These are phyloP conservation scores for Phytophthora pisi DNA, from an alignment of 352 stramenopile species.

Conservation along the genomic window DNA sequence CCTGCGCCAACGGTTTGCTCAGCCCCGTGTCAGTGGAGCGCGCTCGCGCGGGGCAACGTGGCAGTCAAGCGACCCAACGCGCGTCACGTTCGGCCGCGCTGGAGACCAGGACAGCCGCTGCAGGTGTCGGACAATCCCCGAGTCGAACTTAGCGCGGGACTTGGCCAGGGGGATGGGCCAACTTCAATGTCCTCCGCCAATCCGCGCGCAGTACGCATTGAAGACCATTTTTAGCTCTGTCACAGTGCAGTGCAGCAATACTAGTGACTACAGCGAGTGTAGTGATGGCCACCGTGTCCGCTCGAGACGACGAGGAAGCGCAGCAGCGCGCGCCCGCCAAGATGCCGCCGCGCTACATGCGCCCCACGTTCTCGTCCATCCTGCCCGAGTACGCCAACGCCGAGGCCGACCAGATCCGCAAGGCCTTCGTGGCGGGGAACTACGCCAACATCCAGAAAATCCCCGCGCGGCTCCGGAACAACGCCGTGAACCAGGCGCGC, in stretches of 20 bases:
- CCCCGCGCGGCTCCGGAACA: slow-evolving; percentile 51
- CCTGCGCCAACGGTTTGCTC: slow-evolving; percentile 20
- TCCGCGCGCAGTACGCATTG: neutral
- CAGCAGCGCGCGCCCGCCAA: slow-evolving; percentile 12
- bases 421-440: slow-evolving; percentile 69
- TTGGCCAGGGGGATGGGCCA: slow-evolving; percentile 21
- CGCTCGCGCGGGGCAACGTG: slow-evolving; percentile 10
- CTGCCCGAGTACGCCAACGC: slow-evolving; percentile 81
- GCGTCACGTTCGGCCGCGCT: slow-evolving; percentile 3
- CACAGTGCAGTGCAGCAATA: neutral
- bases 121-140: slow-evolving; percentile 1
- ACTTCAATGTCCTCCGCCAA: slow-evolving; percentile 29
- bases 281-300: slow-evolving; percentile 11
- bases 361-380: slow-evolving; percentile 82
- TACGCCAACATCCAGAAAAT: slow-evolving; percentile 77
- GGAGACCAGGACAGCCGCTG: neutral
- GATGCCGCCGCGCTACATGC: slow-evolving; percentile 77
- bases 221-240: slow-evolving; percentile 21
- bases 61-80: slow-evolving; percentile 8
- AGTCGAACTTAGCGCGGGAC: slow-evolving; percentile 20
- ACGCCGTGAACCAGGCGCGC: slow-evolving; percentile 66
- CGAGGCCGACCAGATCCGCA: slow-evolving; percentile 78
- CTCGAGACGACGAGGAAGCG: slow-evolving; percentile 9
- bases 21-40: slow-evolving; percentile 10
- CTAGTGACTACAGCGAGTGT: neutral